Conservation (phyloP, 306 rosid genomes). For the Mucuna pruriens region DNA sequence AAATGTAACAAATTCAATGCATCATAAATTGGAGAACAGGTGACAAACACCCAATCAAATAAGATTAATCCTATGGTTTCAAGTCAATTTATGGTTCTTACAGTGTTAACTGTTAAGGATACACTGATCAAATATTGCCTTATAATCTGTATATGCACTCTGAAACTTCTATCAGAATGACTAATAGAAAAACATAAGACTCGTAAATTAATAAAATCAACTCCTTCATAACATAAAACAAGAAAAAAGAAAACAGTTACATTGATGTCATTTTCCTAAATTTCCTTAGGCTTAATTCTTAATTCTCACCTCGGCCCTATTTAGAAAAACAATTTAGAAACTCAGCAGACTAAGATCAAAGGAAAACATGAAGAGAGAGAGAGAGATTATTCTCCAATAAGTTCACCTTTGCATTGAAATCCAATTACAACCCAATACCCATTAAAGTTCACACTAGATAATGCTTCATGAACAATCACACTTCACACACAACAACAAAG, state of each 20-base stretch:
- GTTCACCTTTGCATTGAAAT: not conserved
- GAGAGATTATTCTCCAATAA: not conserved
- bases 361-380: not conserved
- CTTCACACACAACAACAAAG: not conserved
- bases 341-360: not conserved
- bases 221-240: not conserved
- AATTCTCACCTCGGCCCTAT: not conserved
- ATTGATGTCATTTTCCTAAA: not conserved
- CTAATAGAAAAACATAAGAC: not conserved
- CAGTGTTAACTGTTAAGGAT: not conserved
- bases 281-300: conserved; percentile 12
- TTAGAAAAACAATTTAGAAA: not conserved
- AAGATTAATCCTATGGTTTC: conserved; percentile 11
- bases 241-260: not conserved
- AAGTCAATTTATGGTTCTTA: conserved; percentile 5
- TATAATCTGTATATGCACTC: not conserved
- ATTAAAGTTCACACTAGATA: conserved; percentile 21
- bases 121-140: conserved; percentile 9
- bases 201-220: not conserved
- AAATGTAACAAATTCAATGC: conserved; percentile 14
- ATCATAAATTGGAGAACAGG: conserved; percentile 26
- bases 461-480: not conserved
- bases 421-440: conserved; percentile 43
- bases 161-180: not conserved
- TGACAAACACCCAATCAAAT: not conserved